Base-by-base conservation (phyloP, 306 rosid genomes). In the Lathyrus oleraceus region DNA sequence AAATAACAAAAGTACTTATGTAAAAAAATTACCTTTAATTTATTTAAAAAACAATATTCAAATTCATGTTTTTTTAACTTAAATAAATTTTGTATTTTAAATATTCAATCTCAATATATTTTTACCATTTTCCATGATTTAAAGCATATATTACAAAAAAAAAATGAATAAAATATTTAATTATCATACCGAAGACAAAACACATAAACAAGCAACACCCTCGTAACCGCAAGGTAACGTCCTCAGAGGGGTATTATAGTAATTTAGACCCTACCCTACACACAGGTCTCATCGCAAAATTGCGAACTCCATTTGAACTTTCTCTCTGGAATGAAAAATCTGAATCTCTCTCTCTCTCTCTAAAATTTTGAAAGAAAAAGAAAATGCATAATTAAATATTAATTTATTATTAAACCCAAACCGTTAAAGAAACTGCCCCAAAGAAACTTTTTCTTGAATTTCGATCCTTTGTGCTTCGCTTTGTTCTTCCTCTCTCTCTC, bases 401-500 rank as follows among this genome's bases (percentile, higher is more conserved):
- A 47, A 19, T 32, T 10, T 17, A 44, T 17, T 1, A 20, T 12
- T 16, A 27, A 38, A 54, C 30, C 65, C 7, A 36, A 35, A 49
- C 57, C 9, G 51, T 65, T 25, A 42, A 63, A 61, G 70, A 20
- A 73, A 66, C 59, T 27, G 42, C n/a, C 23, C 45, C 62, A 44
- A 74, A 39, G 57, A 72, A 81, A 61, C 82, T 66, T 71, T 59
- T 75, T 51, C 75, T 19, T 63, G 35, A 44, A 49, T 49, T 23
- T 19, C 17, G 45, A 66, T 42, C 77, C 78, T 76, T 67, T 75
- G 48, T 71, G 47, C 74, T 25, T 61, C 39, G 28, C 45, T 66
- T 39, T 58, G 66, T 61, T 76, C 85, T 73, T 81, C 67, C 15
- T 7, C 36, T 80, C 35, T 80, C 81, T 74, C 77, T 60, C 64